A percentile compares a stretch with the other conserved stretches of the same genome.
These are phyloP conservation scores for Myxozyma vanderwaltii DNA, from an alignment of 805 yeast species.

Conservation along the genomic window DNA sequence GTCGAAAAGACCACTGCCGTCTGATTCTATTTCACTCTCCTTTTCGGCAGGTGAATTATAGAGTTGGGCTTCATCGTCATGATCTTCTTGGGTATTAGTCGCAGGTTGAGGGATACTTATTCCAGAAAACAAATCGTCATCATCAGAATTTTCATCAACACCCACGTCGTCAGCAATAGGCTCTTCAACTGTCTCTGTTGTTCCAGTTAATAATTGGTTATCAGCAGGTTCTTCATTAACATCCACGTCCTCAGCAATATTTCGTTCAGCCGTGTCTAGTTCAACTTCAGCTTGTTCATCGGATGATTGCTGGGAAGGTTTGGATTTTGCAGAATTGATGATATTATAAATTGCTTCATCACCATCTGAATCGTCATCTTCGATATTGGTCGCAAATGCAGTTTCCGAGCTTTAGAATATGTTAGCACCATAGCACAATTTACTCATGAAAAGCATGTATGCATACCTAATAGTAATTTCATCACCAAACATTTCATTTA, in stretches of 20 bases:
- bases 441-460: not conserved
- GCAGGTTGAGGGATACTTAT: not conserved
- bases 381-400: conserved; percentile 20
- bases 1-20: not conserved
- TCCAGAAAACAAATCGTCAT: not conserved
- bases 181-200: not conserved
- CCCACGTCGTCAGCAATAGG: too few relatives aligned
- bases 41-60: not conserved
- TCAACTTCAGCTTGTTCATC: not conserved
- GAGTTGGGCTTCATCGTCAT: not conserved
- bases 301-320: not conserved
- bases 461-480: not conserved
- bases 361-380: conserved; percentile 45
- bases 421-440: too few relatives aligned
- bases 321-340: conserved; percentile 1
- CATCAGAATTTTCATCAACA: not conserved
- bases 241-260: not conserved
- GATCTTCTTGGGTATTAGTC: not conserved
- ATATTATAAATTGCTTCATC: conserved; percentile 14
- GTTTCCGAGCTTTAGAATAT: not conserved
- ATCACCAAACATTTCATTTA: conserved; percentile 19
- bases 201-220: too few relatives aligned
- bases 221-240: not conserved
- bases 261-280: too few relatives aligned
- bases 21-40: not conserved